Percentiles rank a stretch among this genome's conserved stretches.
Evolutionary conservation across 305 asterid genomes (phyloP).

Genomic region (Solanum aculeatissimum): DNA sequence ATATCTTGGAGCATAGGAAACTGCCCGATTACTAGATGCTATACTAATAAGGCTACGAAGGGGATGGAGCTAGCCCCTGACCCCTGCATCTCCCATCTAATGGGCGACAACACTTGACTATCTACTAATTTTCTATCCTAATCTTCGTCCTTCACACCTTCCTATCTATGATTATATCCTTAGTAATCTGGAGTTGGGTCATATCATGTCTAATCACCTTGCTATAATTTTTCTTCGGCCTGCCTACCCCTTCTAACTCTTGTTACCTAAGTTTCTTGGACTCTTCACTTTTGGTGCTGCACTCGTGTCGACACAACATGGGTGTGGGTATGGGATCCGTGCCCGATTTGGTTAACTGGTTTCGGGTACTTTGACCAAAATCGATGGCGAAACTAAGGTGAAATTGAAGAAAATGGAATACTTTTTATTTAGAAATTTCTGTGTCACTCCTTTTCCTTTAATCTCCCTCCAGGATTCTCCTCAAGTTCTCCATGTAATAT

Average conservation of each 20-base stretch:
- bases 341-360: no score
- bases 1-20: background rate
- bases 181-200: background rate
- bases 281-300: no score
- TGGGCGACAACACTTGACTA: background rate
- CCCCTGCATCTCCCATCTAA: background rate
- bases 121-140: background rate
- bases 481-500: no score
- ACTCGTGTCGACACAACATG: no score
- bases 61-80: background rate
- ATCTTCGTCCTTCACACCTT: background rate
- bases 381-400: no score
- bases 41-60: background rate
- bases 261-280: no score
- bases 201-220: background rate
- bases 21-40: background rate
- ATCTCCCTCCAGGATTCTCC: no score
- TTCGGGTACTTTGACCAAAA: no score
- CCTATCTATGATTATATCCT: background rate
- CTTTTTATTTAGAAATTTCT: no score
- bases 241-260: background rate
- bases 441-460: no score
- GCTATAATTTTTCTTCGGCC: background rate
- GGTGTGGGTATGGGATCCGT: no score
- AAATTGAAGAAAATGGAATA: no score